phyloP scores from a whole-genome alignment of 768 basidiomycete species.

The Cystobasidium tubakii region DNA sequence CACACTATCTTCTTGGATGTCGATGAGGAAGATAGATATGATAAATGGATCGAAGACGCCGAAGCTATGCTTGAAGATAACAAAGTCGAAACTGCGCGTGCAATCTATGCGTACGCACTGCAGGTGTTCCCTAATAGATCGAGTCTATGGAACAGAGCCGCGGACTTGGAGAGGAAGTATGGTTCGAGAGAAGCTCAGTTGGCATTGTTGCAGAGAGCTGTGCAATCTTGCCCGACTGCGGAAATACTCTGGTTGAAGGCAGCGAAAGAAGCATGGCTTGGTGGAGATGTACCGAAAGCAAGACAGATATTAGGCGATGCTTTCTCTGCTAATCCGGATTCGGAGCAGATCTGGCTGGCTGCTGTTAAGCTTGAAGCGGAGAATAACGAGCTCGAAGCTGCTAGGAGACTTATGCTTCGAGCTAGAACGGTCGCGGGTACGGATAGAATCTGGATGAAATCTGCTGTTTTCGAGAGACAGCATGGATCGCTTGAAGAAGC shows the following conservation, averaged over 20 bases:
- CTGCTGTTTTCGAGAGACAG: conserved; percentile 87
- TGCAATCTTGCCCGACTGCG: conserved; percentile 85
- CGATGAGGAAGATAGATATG: conserved; percentile 86
- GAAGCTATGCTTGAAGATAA: conserved; percentile 70
- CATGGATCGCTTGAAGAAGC: conserved; percentile 70
- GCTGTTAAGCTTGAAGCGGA: conserved; percentile 95
- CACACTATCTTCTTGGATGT: conserved; percentile 88
- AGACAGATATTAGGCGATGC: conserved; percentile 80
- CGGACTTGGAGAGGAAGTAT: conserved; percentile 85
- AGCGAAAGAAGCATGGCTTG: conserved; percentile 93
- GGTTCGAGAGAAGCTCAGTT: conserved; percentile 79
- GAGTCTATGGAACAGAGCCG: conserved; percentile 81
- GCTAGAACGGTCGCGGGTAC: conserved; percentile 88
- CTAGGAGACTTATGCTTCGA: conserved; percentile 75
- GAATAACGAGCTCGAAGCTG: conserved; percentile 81
- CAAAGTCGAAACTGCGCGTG: conserved; percentile 73
- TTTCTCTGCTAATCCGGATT: conserved; percentile 90
- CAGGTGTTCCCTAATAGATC: conserved; percentile 82
- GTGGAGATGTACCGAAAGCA: conserved; percentile 81
- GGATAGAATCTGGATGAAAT: conserved; percentile 99
- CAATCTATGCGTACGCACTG: conserved; percentile 82
- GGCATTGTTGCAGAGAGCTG: conserved; percentile 72
- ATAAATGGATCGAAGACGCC: conserved; percentile 86
- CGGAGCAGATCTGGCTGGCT: conserved; percentile 95
- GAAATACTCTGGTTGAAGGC: conserved; percentile 97